Evolutionary conservation across 108 stramenopile genomes (phyloP), one percentile per base, ranked within the genome.

Genomic region (Conticribra guillardii): DNA sequence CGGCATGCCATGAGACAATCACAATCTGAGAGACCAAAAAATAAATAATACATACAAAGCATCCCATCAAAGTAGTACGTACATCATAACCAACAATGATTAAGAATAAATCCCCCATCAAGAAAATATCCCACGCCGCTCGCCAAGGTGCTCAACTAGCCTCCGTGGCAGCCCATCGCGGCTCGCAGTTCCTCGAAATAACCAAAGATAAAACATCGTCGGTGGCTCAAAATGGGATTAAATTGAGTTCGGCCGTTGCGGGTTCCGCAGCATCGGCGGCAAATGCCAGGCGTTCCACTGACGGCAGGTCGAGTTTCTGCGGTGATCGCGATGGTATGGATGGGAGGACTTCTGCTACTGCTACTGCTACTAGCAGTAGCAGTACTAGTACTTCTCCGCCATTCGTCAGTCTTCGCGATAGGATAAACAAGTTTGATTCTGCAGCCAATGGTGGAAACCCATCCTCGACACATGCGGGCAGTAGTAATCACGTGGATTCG

Each of bases 41-140:
- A n/a, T n/a, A n/a, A n/a, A n/a, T n/a, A n/a, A n/a, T n/a, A n/a
- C n/a, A n/a, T n/a, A n/a, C n/a, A n/a, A n/a, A n/a, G n/a, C n/a
- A n/a, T n/a, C n/a, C n/a, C n/a, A n/a, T n/a, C n/a, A n/a, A n/a
- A n/a, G n/a, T n/a, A n/a, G n/a, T 60, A 23, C 41, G 22, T 44
- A 31, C 37, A 45, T 4, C 16, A 22, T 4, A n/a, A 22, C 8
- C 22, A 30, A 60, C 41, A 26, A 60, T 30, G 33, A 60, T 45
- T 17, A 60, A 45, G 60, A 44, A 49, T 27, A 70, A 60, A 53
- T 37, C 33, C 59, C 69, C 69, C 49, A 70, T 70, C 59, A 59
- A 70, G 50, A 70, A 70, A 53, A 59, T 70, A 41, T 70, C 69
- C 31, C 37, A 51, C 34, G 69, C 59, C 24, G 69, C 45, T 33